Conservation (phyloP, 2,329 filamentous ascomycete genomes). For the Aschersonia sp. region DNA sequence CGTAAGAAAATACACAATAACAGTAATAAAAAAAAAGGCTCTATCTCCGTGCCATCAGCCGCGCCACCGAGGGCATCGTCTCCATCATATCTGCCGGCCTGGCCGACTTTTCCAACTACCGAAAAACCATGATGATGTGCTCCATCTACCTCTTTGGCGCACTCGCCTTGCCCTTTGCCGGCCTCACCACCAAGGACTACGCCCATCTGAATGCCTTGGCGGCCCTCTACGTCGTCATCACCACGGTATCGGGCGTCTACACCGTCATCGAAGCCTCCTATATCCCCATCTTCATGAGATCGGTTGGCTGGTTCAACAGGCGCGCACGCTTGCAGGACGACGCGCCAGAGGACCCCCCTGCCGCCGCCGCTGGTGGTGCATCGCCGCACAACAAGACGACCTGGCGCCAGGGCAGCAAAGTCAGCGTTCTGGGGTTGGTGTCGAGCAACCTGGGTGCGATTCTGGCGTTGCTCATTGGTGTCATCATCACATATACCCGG, state of each 20-base stretch:
- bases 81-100: slow-evolving; percentile 6
- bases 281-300: slow-evolving; percentile 9
- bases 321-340: slow-evolving; percentile 2
- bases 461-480: slow-evolving; percentile 7
- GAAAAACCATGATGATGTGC: slow-evolving; percentile 9
- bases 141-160: slow-evolving; percentile 9
- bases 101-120: slow-evolving; percentile 9
- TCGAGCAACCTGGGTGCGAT: slow-evolving; percentile 8
- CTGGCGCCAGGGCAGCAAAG: slow-evolving; percentile 7
- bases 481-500: slow-evolving; percentile 7
- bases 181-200: slow-evolving; percentile 6
- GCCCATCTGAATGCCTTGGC: slow-evolving; percentile 6
- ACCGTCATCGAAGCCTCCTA: slow-evolving; percentile 8
- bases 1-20: too few species aligned
- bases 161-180: slow-evolving; percentile 8
- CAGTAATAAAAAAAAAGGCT: slow-evolving; percentile 2
- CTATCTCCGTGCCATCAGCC: slow-evolving; percentile 7
- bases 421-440: slow-evolving; percentile 7
- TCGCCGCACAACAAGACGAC: neutral
- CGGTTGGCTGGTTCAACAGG: slow-evolving; percentile 4
- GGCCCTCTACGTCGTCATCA: slow-evolving; percentile 5
- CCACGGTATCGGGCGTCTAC: slow-evolving; percentile 7
- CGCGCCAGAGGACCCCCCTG: neutral
- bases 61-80: slow-evolving; percentile 7
- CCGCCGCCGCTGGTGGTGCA: too few species aligned